Evolutionary conservation across 2,329 filamentous ascomycete genomes (phyloP), one percentile per base, ranked within the genome.

Genomic region (Monosporascus cannonballus): DNA sequence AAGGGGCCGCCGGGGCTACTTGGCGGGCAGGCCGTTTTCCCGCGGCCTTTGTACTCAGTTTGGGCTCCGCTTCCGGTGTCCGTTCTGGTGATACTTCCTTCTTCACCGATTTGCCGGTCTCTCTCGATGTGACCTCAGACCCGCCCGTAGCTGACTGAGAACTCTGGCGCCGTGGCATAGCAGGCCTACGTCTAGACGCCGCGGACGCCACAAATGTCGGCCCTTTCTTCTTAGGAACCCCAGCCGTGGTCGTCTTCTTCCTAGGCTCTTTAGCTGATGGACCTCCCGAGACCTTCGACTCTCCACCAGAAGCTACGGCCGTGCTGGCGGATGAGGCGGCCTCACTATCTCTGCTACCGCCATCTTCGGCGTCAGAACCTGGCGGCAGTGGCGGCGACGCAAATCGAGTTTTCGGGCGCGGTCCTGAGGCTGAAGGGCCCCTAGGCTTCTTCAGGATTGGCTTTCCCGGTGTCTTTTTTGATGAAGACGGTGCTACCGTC

Each of bases 371-470:
- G 48, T 73, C 73, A 34, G 77, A 78, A 30, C 71, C 73, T 34
- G 75, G 74, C 2, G 81, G 80, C 17, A 79, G 79, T 6, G 75
- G 74, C 2, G 81, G 80, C 17, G 79, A 79, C 7, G 77, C 75
- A 59, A 85, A 84, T n/a, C 80, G 77, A 51, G 81, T 80, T 8
- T 80, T 84, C n/a, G 79, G 80, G 20, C 78, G 74, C 14, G 79
- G 76, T 5, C 79, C 78, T 17, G 73, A 75, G 20, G 71, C 67
- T 30, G 79, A 80, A 52, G 79, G 78, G 15, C 76, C 76, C 59
- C 78, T 74, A 45, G 75, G 69, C 65, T 84, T 85, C 64, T 84
- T 84, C 54, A 85, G 62, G 50, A 85, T 85, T 1, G 82, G 80
- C 58, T 81, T 79, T 3, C 74, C 63, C 37, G 75, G 77, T 4